Conservation (phyloP, 306 rosid genomes). For the Hippophae gyantsensis region DNA sequence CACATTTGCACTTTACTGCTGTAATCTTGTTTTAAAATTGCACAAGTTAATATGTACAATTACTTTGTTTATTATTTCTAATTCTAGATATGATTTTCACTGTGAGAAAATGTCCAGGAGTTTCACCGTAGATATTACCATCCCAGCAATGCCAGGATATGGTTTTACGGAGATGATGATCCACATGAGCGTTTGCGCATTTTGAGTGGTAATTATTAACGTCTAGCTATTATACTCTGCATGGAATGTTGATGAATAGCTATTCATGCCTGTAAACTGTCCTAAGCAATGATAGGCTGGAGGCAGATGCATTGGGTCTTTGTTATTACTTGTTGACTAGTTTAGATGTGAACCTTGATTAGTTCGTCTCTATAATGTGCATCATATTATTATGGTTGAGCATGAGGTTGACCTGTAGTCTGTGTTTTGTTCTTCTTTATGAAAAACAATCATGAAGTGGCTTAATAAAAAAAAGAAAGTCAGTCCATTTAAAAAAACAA, state of each 20-base stretch:
- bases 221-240: conserved; percentile 5
- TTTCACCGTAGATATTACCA: conserved; percentile 89
- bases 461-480: no score
- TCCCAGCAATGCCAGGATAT: conserved; percentile 87
- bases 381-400: no score
- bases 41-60: not conserved
- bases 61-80: not conserved
- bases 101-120: conserved; percentile 49
- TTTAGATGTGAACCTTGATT: no score
- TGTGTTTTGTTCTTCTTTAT: no score
- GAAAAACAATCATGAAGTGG: no score
- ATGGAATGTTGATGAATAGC: not conserved
- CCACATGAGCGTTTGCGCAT: conserved; percentile 81
- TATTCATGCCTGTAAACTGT: not conserved
- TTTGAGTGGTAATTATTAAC: conserved; percentile 48
- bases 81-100: conserved; percentile 6
- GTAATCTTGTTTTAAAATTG: not conserved
- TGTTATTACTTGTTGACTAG: no score
- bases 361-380: no score
- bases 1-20: no score
- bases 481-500: no score
- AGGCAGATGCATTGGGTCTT: no score
- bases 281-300: no score
- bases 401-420: no score
- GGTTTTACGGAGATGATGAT: conserved; percentile 99